A percentile compares a stretch with the other conserved stretches of the same genome.
phyloP scores from a whole-genome alignment of 148 eudicot species.

The Fagopyrum homotropicum region DNA sequence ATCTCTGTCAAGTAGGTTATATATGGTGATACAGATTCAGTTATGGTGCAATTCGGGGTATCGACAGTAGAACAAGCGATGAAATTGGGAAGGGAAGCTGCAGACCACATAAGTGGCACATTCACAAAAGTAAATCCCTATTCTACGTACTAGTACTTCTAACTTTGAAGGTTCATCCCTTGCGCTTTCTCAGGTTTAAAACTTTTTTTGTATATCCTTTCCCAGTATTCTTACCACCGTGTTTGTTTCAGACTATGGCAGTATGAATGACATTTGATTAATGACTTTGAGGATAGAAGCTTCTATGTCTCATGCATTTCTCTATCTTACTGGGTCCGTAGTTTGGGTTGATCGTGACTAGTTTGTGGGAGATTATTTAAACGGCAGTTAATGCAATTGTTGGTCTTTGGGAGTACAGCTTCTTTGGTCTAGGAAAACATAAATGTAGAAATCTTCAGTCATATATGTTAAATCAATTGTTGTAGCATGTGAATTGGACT shows the following conservation, averaged over 20 bases:
- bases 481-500: not conserved
- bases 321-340: not conserved
- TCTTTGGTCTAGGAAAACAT: not conserved
- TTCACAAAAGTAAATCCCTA: slow-evolving; percentile 58
- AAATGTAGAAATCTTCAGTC: not conserved
- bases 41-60: slow-evolving; percentile 96
- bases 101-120: slow-evolving; percentile 84
- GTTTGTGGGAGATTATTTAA: not conserved
- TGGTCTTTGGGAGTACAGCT: not conserved
- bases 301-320: not conserved
- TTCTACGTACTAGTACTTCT: not conserved
- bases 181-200: not conserved
- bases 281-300: not conserved
- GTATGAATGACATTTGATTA: not conserved
- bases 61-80: slow-evolving; percentile 79
- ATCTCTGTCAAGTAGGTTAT: slow-evolving; percentile 46
- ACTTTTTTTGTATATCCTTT: not conserved
- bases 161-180: not conserved
- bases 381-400: not conserved
- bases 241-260: not conserved
- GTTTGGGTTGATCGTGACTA: not conserved
- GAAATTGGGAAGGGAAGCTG: slow-evolving; percentile 94
- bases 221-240: not conserved
- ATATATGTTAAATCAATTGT: not conserved
- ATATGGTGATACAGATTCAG: slow-evolving; percentile 99